Evolutionary conservation across 495 filamentous ascomycete species (phyloP).

Genomic region (Elasticomyces elasticus): DNA sequence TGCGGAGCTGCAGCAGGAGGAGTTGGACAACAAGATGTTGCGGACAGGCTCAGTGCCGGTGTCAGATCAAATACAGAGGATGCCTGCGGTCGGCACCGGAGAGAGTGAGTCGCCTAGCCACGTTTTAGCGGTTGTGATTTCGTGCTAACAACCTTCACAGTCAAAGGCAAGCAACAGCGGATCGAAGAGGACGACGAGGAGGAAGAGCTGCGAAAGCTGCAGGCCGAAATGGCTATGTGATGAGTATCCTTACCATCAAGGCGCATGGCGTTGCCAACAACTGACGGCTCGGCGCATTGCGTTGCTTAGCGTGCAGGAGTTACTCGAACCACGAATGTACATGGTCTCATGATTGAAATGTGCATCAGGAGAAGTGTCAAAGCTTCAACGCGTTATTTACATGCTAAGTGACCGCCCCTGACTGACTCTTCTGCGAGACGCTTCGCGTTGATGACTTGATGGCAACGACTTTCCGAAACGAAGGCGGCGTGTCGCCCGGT

Average conservation of each 20-base stretch:
- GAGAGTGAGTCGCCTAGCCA: constrained; percentile 51
- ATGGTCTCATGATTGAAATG: not conserved
- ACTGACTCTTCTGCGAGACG: too few relatives aligned
- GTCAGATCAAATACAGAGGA: constrained; percentile 54
- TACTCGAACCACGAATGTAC: not conserved
- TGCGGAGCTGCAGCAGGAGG: constrained; percentile 70
- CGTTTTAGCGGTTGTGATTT: not conserved
- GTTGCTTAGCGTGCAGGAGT: not conserved
- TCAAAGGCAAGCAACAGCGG: constrained; percentile 45
- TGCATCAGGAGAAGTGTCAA: too few relatives aligned
- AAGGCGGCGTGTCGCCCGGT: too few relatives aligned
- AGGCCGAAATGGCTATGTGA: constrained; percentile 97
- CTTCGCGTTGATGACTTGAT: too few relatives aligned
- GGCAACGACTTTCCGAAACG: too few relatives aligned
- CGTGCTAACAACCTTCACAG: constrained; percentile 18
- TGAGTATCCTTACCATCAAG: not conserved
- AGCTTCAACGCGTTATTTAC: too few relatives aligned
- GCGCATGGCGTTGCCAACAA: not conserved
- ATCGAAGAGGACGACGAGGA: constrained; percentile 82
- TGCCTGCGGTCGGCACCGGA: constrained; percentile 62
- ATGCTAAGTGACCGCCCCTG: too few relatives aligned
- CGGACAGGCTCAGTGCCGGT: constrained; percentile 71
- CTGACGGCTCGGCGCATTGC: not conserved
- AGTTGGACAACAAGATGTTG: constrained; percentile 89
- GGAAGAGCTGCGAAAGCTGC: constrained; percentile 83